Evolutionary conservation across 1,284 basidiomycete genomes (phyloP).

Genomic region (Mixia osmundae): DNA sequence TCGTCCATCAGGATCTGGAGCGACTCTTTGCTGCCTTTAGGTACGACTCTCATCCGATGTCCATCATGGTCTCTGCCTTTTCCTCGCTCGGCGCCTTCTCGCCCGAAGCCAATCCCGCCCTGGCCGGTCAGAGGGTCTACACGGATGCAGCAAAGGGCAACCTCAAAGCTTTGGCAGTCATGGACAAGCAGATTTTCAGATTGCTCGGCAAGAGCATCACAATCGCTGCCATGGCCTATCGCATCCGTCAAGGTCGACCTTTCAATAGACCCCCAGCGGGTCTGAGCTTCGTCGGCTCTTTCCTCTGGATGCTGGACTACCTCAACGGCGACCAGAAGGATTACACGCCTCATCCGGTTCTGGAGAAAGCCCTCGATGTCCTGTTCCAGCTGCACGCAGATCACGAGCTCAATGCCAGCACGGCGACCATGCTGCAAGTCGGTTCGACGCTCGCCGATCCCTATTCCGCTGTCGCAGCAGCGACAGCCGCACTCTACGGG

Average conservation of each 20-base stretch:
- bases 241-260: conserved; percentile 58
- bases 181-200: conserved; percentile 75
- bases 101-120: conserved; percentile 18
- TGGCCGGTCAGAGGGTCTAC: conserved; percentile 50
- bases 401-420: conserved; percentile 37
- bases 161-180: conserved; percentile 36
- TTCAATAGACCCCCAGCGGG: conserved; percentile 66
- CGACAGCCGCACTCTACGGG: conserved; percentile 39
- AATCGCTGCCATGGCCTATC: conserved; percentile 39
- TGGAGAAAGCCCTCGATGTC: conserved; percentile 59
- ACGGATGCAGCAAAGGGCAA: conserved; percentile 32
- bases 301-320: conserved; percentile 69
- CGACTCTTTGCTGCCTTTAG: conserved; percentile 19
- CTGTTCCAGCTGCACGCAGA: conserved; percentile 70
- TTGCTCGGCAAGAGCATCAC: conserved; percentile 68
- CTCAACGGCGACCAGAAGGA: conserved; percentile 34
- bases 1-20: conserved; percentile 52
- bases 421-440: conserved; percentile 59
- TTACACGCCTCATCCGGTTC: conserved; percentile 52
- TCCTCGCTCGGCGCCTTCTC: conserved; percentile 56
- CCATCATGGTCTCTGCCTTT: conserved; percentile 59
- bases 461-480: conserved; percentile 58
- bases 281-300: conserved; percentile 52
- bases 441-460: conserved; percentile 70
- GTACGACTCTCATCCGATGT: conserved; percentile 41